Conservation (phyloP, 352 stramenopile genomes). For the Pythium oligandrum region DNA sequence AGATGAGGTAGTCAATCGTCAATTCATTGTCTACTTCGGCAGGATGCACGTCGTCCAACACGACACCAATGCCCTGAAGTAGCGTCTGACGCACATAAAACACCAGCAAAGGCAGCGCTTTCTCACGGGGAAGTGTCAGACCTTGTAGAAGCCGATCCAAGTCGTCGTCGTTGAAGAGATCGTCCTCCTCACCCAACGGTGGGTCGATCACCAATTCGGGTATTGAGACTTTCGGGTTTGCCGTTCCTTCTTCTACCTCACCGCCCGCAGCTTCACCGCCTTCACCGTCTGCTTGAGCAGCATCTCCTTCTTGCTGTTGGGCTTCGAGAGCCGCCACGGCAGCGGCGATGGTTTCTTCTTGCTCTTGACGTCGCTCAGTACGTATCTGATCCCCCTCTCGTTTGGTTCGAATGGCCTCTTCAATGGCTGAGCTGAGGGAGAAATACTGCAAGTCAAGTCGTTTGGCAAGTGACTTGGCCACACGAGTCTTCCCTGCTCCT, state of each 20-base stretch:
- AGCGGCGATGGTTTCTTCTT: neutral
- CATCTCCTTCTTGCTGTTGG: slow-evolving; percentile 2
- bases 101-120: slow-evolving; percentile 31
- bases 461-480: slow-evolving; percentile 39
- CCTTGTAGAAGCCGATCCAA: slow-evolving; percentile 32
- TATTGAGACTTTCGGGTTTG: slow-evolving; percentile 1
- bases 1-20: slow-evolving; percentile 48
- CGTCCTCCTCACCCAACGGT: slow-evolving; percentile 15
- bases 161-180: slow-evolving; percentile 34
- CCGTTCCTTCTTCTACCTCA: slow-evolving; percentile 4
- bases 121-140: slow-evolving; percentile 16
- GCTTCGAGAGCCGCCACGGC: neutral
- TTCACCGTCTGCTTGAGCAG: neutral
- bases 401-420: slow-evolving; percentile 34
- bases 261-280: slow-evolving; percentile 8
- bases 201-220: too few relatives aligned
- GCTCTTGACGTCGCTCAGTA: neutral
- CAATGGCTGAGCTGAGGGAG: slow-evolving; percentile 32
- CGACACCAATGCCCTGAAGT: slow-evolving; percentile 47
- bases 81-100: slow-evolving; percentile 32
- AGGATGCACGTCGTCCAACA: slow-evolving; percentile 62
- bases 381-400: slow-evolving; percentile 1
- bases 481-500: slow-evolving; percentile 45
- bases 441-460: slow-evolving; percentile 45
- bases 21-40: slow-evolving; percentile 27